Percentiles rank a stretch among this genome's conserved stretches.
Evolutionary conservation across 805 yeast species (phyloP).

Genomic region (Pichia thaimueangensis): DNA sequence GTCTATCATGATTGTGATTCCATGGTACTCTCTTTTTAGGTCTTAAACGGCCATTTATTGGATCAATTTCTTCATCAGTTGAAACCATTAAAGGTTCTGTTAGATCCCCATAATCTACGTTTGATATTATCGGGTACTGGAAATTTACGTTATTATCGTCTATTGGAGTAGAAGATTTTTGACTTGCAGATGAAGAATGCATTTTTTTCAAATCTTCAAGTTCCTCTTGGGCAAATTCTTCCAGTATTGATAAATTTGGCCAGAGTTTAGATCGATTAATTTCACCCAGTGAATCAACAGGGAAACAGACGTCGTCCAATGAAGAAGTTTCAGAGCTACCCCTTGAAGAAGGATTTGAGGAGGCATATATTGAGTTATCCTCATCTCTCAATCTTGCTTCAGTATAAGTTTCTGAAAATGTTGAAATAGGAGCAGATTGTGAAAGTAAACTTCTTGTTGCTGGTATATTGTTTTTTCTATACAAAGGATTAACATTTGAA

Average conservation of each 20-base stretch:
- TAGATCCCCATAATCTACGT: slow-evolving; percentile 24
- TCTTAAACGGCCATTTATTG: slow-evolving; percentile 58
- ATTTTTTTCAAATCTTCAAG: slow-evolving; percentile 29
- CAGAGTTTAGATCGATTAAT: slow-evolving; percentile 37
- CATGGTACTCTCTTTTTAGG: slow-evolving; percentile 76
- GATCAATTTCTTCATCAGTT: slow-evolving; percentile 50
- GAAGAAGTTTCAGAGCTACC: slow-evolving; percentile 64
- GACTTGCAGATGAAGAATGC: slow-evolving; percentile 23
- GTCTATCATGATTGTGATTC: too few species aligned
- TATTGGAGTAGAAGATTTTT: slow-evolving; percentile 12
- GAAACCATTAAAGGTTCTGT: slow-evolving; percentile 22
- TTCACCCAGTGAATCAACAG: slow-evolving; percentile 49
- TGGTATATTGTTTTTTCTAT: not conserved
- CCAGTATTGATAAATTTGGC: slow-evolving; percentile 79
- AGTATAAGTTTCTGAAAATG: not conserved
- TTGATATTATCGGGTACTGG: slow-evolving; percentile 31
- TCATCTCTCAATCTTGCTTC: slow-evolving; percentile 4
- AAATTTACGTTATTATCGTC: slow-evolving; percentile 30
- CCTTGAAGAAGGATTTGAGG: slow-evolving; percentile 60
- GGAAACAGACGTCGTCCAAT: slow-evolving; percentile 88
- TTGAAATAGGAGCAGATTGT: slow-evolving; percentile 7
- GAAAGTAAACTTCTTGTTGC: slow-evolving; percentile 6
- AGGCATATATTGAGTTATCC: slow-evolving; percentile 25
- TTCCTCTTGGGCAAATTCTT: slow-evolving; percentile 74
- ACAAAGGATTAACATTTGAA: not conserved